These are phyloP conservation scores for Corrigiola litoralis DNA, from an alignment of 179 eudicot genomes.

Conservation along the genomic window DNA sequence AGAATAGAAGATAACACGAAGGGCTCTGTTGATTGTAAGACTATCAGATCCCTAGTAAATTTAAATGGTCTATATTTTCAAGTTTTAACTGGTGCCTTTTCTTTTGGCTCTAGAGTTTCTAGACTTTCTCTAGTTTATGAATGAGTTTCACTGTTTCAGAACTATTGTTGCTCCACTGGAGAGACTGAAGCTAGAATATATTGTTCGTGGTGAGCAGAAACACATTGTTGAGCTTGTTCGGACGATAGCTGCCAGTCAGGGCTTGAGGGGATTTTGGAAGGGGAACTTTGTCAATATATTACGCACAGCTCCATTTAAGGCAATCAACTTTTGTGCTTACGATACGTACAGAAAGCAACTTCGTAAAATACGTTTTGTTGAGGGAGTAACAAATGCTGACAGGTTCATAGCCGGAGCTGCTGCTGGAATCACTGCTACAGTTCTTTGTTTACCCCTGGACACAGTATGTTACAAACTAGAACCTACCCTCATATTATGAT, in stretches of 20 bases:
- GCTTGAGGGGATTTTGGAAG: conserved; percentile 93
- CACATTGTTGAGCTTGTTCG: conserved; percentile 56
- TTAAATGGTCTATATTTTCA: neutral
- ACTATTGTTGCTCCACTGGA: conserved; percentile 95
- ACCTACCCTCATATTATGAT: neutral
- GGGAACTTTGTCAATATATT: conserved; percentile 90
- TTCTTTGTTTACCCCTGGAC: conserved; percentile 91
- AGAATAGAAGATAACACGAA: too few relatives aligned
- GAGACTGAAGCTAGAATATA: conserved; percentile 92
- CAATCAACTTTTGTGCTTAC: conserved; percentile 85
- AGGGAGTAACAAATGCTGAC: conserved; percentile 67
- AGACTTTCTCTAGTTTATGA: conserved; percentile 23
- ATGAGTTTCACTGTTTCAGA: conserved; percentile 50
- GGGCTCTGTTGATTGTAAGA: too few relatives aligned
- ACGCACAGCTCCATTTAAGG: conserved; percentile 90
- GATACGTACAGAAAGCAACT: conserved; percentile 77
- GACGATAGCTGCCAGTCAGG: conserved; percentile 66
- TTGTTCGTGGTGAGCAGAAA: conserved; percentile 88
- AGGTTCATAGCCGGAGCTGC: conserved; percentile 94
- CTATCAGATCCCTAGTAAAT: neutral
- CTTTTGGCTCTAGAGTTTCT: conserved; percentile 23
- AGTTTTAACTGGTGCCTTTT: conserved; percentile 9
- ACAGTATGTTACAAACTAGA: conserved; percentile 50
- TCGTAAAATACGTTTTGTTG: conserved; percentile 45
- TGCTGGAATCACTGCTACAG: conserved; percentile 93